Conservation (phyloP, 345 rosid genomes). For the Schrenkiella parvula region DNA sequence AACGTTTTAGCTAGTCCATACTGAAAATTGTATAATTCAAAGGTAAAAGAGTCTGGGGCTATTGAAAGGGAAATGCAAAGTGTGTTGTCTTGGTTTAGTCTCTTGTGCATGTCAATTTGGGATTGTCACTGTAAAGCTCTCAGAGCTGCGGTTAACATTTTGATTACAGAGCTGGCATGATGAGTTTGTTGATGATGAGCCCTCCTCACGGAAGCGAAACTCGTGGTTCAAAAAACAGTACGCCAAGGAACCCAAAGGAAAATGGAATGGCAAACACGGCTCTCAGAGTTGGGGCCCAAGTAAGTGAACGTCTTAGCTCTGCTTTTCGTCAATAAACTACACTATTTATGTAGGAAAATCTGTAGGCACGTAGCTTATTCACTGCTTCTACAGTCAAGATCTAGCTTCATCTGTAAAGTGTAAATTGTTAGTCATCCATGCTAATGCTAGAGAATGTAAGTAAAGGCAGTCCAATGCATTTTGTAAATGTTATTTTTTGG, state of each 20-base stretch:
- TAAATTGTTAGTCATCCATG: not conserved
- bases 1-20: not conserved
- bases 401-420: not conserved
- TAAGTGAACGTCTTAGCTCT: constrained; percentile 36
- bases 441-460: not conserved
- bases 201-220: constrained; percentile 37
- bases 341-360: not conserved
- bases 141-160: not conserved
- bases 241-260: constrained; percentile 41
- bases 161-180: constrained; percentile 50
- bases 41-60: not conserved
- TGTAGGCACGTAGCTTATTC: not conserved
- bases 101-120: not conserved
- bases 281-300: constrained; percentile 41
- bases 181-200: constrained; percentile 39
- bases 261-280: constrained; percentile 38
- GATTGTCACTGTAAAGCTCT: not conserved
- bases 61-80: not conserved
- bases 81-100: not conserved
- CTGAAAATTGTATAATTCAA: not conserved
- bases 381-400: not conserved
- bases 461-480: not conserved
- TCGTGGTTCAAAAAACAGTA: constrained; percentile 64
- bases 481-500: not conserved
- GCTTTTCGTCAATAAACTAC: not conserved